phyloP scores from a whole-genome alignment of 768 basidiomycete species.

The Amanita molliuscula region DNA sequence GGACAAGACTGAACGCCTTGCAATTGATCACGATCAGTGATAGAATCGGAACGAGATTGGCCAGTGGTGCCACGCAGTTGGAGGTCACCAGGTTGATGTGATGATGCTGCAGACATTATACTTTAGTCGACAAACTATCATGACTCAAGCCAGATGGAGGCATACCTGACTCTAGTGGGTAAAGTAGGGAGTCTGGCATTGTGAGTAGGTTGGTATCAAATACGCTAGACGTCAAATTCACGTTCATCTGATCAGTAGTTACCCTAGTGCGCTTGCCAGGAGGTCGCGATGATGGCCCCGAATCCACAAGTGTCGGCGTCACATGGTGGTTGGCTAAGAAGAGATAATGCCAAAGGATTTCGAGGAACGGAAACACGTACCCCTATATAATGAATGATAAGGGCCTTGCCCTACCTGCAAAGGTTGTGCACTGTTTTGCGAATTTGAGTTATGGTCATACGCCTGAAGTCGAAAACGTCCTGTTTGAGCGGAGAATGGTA shows the following conservation, averaged over 20 bases:
- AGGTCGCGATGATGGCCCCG: background rate
- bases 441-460: conserved; percentile 15
- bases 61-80: background rate
- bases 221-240: background rate
- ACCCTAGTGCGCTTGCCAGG: conserved; percentile 1
- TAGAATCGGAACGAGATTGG: background rate
- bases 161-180: background rate
- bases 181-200: conserved; percentile 1
- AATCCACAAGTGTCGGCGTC: background rate
- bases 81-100: background rate
- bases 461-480: conserved; percentile 37
- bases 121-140: background rate
- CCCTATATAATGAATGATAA: conserved; percentile 31
- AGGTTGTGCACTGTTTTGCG: conserved; percentile 21
- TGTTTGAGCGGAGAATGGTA: conserved; percentile 36
- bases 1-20: background rate
- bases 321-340: background rate
- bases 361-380: conserved; percentile 1
- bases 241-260: background rate
- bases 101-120: background rate
- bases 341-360: background rate
- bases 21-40: background rate
- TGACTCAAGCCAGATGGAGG: background rate
- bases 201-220: background rate
- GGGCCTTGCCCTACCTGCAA: conserved; percentile 24